Base-by-base conservation (phyloP, 257 asterid genomes). In the Paulownia fortunei region DNA sequence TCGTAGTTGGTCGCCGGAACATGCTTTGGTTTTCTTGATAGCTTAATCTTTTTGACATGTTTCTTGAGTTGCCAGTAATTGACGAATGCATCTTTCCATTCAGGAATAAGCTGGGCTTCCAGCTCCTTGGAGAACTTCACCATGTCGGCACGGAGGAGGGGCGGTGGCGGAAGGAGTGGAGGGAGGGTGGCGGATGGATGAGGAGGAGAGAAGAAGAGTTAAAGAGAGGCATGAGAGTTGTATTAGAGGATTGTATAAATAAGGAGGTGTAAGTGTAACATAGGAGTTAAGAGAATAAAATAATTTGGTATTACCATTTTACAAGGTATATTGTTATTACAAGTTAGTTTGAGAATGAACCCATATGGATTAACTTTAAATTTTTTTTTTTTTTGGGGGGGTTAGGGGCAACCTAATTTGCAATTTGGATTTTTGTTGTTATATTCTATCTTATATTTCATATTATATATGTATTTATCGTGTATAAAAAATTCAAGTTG, bases 71-170 rank as follows among this genome's bases (percentile, higher is more conserved):
- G 91, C 92, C 97, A 89, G 39, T 92, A 92, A 67, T 92, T 91
- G 13, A 92, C 97, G 64, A 91, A 91, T 10, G 97, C 98, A 15
- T 92, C 92, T 30, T 89, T 91, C 98, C 98, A 92, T 78, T 91
- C 98, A 5, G 98, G 98, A 24, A 92, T 92, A 67, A 92, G 89
- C 62, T 91, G 94, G 13, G 97, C 97, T 83, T 92, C 97, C 5
- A 92, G 91, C 88, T 88, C 91, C 79, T 91, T 92, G 0, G 98
- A 92, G 80, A 92, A 92, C 84, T 92, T 92, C 83, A 92, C 98
- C 98, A 92, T 92, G 66, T 12, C 19, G 6, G 5, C 41, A 78
- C 42, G 24, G 61, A 37, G 44, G 67, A 34, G 62, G 24, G 59
- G 73, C 23, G 46, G 72, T 6, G 69, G 61, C 12, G 78, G 60